These are phyloP conservation scores for Chimonanthus salicifolius DNA, from an alignment of 164 flowering plant species.

Conservation along the genomic window DNA sequence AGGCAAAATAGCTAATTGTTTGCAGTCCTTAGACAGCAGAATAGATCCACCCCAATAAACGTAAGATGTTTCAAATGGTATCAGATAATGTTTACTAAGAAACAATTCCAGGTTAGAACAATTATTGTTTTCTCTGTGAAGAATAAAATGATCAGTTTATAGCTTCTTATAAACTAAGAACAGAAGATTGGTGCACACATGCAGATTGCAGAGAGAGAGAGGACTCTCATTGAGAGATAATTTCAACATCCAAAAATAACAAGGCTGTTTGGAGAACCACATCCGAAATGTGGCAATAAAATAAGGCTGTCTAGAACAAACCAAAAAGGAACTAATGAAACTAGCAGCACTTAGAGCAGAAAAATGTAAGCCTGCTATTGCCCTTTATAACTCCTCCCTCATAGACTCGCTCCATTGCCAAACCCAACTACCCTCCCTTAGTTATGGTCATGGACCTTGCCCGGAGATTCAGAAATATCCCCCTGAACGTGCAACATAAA, in stretches of 20 bases:
- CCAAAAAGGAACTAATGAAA: neutral
- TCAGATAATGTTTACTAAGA: too few species aligned
- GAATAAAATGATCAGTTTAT: too few species aligned
- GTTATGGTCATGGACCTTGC: slow-evolving; percentile 46
- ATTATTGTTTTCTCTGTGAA: too few species aligned
- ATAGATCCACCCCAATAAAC: too few species aligned
- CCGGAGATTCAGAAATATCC: slow-evolving; percentile 69
- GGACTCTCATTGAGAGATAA: too few species aligned
- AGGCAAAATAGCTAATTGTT: too few species aligned
- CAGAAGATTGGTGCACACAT: too few species aligned
- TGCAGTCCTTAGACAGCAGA: too few species aligned
- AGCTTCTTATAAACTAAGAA: too few species aligned
- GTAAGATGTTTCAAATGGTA: too few species aligned
- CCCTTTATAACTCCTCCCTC: neutral
- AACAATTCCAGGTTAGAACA: too few species aligned
- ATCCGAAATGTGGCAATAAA: neutral
- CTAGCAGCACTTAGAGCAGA: neutral
- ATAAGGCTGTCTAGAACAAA: neutral
- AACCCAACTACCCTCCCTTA: slow-evolving; percentile 25
- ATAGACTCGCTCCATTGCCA: neutral
- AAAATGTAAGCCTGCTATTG: neutral
- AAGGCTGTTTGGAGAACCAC: neutral
- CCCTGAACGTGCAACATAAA: slow-evolving; percentile 38
- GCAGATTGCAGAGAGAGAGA: too few species aligned
- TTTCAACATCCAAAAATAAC: neutral